Evolutionary conservation across 1,139 yeast species (phyloP), one percentile per base, ranked within the genome.

Genomic region (Arxiozyma telluris): DNA sequence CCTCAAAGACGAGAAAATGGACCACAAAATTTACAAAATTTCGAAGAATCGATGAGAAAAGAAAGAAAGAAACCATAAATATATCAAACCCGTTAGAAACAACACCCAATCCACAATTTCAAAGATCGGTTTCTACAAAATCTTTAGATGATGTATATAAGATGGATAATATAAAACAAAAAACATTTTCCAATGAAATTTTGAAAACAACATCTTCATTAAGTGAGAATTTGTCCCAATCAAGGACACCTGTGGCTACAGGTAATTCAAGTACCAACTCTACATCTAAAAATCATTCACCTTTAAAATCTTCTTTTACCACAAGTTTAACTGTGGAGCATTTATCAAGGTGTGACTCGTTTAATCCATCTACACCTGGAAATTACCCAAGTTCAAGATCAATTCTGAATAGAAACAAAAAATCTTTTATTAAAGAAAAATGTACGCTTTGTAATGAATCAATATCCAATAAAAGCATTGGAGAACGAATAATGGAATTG

Each of bases 381-480:
- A 4, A 15, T 18, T n/a, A 1, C 27, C 46, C 25, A 41, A 38
- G 27, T 22, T 45, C 41, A 39, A 41, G 18, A 18, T 39, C 41
- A 17, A 22, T 49, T 27, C 23, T 51, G 2, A 20, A 30, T 15
- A 48, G 22, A 7, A 48, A 48, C 17, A 66, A 64, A 49, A 67
- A 64, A 53, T 66, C 69, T 1, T 66, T 65, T 38, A 50, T 64
- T 9, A 61, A 62, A 39, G 64, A 58, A 43, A 50, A 54, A n/a
- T 68, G 72, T 50, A 63, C 70, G 11, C 55, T 68, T 18, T 68
- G 72, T 55, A 63, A 64, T 21, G 72, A 68, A 52, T 60, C 62
- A 12, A 62, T 66, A 7, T 63, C 64, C 7, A 63, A 63, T 47
- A 64, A 67, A 50, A 60, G 65, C 20, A 56, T 55, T 22, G 68